These are phyloP conservation scores for Sonneratia caseolaris DNA, from an alignment of 345 rosid genomes.

Conservation along the genomic window DNA sequence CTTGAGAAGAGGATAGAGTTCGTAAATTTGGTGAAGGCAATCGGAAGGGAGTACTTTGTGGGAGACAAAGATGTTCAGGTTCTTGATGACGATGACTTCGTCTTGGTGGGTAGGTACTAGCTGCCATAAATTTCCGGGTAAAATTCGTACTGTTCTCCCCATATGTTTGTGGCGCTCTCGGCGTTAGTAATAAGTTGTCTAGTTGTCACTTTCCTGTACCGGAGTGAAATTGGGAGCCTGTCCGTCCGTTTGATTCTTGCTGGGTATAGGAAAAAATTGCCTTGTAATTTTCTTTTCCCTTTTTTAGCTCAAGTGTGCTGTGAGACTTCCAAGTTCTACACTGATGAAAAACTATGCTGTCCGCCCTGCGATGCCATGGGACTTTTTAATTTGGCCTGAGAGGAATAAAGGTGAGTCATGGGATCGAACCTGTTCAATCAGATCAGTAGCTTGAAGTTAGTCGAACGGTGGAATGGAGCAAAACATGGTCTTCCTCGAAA, in stretches of 20 bases:
- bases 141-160: background rate
- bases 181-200: too few species aligned
- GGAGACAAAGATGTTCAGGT: conserved; percentile 67
- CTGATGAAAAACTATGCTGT: too few species aligned
- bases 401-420: too few species aligned
- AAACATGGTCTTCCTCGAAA: too few species aligned
- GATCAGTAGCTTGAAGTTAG: too few species aligned
- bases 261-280: background rate
- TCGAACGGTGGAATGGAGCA: too few species aligned
- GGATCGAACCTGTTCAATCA: too few species aligned
- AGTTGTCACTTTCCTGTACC: background rate
- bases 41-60: conserved; percentile 67
- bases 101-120: conserved; percentile 59
- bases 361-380: too few species aligned
- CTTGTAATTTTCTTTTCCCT: background rate
- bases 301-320: too few species aligned
- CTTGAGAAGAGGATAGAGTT: conserved; percentile 50
- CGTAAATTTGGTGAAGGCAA: conserved; percentile 52
- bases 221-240: background rate
- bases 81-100: conserved; percentile 66
- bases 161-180: background rate
- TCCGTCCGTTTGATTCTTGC: background rate
- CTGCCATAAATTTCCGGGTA: background rate
- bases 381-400: too few species aligned
- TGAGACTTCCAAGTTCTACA: too few species aligned